These are phyloP conservation scores for Termitomyces titanicus DNA, from an alignment of 768 basidiomycete species.

Conservation along the genomic window DNA sequence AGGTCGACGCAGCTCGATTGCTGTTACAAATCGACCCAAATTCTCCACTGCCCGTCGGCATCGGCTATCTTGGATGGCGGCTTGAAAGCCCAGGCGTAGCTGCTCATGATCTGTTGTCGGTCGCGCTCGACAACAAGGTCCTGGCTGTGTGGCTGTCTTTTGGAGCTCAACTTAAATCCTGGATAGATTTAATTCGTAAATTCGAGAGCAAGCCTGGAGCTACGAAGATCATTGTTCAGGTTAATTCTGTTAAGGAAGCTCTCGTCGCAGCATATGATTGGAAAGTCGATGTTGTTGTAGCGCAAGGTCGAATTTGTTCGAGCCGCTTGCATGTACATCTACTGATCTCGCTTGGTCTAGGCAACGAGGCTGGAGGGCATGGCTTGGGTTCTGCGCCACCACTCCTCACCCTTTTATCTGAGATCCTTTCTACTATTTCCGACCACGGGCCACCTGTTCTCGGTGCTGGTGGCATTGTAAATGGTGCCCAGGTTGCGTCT, in stretches of 20 bases:
- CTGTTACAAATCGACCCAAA: conserved; percentile 31
- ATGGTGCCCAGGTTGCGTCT: conserved; percentile 61
- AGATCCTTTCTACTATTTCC: conserved; percentile 42
- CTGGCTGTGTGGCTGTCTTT: conserved; percentile 76
- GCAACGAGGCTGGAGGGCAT: conserved; percentile 81
- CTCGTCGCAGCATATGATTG: conserved; percentile 57
- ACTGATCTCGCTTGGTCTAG: conserved; percentile 34
- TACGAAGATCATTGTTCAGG: conserved; percentile 61
- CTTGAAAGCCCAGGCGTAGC: conserved; percentile 47
- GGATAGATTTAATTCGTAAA: conserved; percentile 61
- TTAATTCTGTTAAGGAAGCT: conserved; percentile 60
- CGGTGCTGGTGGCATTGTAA: conserved; percentile 72
- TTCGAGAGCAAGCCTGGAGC: conserved; percentile 39
- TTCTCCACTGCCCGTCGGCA: conserved; percentile 54
- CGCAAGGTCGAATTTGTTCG: conserved; percentile 55
- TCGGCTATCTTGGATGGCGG: conserved; percentile 74
- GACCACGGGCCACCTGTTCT: conserved; percentile 49
- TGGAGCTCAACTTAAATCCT: conserved; percentile 51
- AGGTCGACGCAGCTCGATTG: conserved; percentile 52
- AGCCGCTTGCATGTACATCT: conserved; percentile 3
- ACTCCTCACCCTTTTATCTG: conserved; percentile 55
- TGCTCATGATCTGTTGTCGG: conserved; percentile 39
- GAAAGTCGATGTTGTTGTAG: conserved; percentile 72
- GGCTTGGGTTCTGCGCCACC: conserved; percentile 55
- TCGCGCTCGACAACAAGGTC: conserved; percentile 52